Conservation (phyloP, 176 grass and related monocot genomes). For the Aegilops sharonensis region DNA sequence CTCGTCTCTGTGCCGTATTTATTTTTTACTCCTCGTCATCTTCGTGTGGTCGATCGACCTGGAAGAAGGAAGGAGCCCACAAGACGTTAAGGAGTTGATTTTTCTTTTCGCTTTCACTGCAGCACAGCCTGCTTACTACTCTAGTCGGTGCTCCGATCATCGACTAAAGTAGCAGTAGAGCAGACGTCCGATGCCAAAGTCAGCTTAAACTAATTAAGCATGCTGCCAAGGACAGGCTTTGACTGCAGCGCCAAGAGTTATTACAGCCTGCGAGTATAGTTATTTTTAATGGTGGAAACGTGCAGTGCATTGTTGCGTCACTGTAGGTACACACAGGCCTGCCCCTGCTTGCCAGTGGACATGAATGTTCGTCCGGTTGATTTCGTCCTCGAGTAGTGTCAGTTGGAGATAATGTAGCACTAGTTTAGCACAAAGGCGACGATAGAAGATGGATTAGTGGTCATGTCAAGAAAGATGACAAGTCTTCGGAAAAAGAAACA, state of each 20-base stretch:
- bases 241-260: constrained; percentile 15
- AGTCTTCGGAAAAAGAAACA: neutral
- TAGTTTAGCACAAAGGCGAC: too few species aligned
- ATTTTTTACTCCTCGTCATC: neutral
- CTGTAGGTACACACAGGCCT: neutral
- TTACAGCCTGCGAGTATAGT: neutral
- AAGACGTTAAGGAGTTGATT: neutral
- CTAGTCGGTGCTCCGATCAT: neutral
- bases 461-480: neutral
- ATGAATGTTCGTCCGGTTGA: neutral
- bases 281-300: constrained; percentile 8
- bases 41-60: neutral
- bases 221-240: constrained; percentile 31
- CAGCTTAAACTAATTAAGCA: constrained; percentile 35
- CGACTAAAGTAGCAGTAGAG: too few species aligned
- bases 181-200: neutral
- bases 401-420: neutral
- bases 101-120: neutral
- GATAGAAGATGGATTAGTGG: too few species aligned
- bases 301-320: constrained; percentile 6
- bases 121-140: neutral
- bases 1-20: too few species aligned
- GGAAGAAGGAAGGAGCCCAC: neutral
- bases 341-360: neutral
- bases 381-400: neutral